These are phyloP conservation scores for Penicillium sp. DNA, from an alignment of 2,329 filamentous ascomycete species.

Conservation along the genomic window DNA sequence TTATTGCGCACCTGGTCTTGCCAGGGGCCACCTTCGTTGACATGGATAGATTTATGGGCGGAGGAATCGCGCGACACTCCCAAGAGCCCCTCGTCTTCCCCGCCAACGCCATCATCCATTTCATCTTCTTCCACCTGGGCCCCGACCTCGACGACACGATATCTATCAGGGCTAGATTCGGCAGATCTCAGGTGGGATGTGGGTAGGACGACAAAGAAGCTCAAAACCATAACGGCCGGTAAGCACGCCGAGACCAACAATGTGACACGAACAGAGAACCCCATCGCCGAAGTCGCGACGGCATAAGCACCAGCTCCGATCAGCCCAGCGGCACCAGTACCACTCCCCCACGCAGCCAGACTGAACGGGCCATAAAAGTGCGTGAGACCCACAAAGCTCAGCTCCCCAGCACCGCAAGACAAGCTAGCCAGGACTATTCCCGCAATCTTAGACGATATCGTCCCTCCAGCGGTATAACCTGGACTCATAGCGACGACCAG, in stretches of 20 bases:
- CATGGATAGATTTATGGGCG: constrained; percentile 19
- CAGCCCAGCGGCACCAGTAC: constrained; percentile 84
- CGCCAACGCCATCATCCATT: constrained; percentile 19
- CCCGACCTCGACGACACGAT: constrained; percentile 52
- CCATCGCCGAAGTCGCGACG: constrained; percentile 74
- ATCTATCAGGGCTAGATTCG: constrained; percentile 46
- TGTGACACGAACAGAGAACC: constrained; percentile 70
- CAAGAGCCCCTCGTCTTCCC: constrained; percentile 34
- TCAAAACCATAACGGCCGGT: constrained; percentile 74
- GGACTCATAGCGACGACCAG: constrained; percentile 81
- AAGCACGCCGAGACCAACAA: constrained; percentile 75
- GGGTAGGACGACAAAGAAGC: constrained; percentile 82
- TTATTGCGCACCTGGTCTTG: constrained; percentile 49
- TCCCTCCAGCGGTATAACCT: constrained; percentile 51
- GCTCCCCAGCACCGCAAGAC: constrained; percentile 80
- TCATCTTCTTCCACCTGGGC: constrained; percentile 41
- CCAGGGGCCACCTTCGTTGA: constrained; percentile 12
- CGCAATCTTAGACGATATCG: constrained; percentile 71
- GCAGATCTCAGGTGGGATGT: constrained; percentile 59
- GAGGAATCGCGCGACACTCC: constrained; percentile 17
- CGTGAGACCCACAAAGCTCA: constrained; percentile 86
- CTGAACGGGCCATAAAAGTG: constrained; percentile 89
- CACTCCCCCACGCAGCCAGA: constrained; percentile 86
- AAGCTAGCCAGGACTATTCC: constrained; percentile 84
- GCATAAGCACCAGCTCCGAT: constrained; percentile 87